These are phyloP conservation scores for Prunus mira DNA, from an alignment of 306 rosid genomes.

Conservation along the genomic window DNA sequence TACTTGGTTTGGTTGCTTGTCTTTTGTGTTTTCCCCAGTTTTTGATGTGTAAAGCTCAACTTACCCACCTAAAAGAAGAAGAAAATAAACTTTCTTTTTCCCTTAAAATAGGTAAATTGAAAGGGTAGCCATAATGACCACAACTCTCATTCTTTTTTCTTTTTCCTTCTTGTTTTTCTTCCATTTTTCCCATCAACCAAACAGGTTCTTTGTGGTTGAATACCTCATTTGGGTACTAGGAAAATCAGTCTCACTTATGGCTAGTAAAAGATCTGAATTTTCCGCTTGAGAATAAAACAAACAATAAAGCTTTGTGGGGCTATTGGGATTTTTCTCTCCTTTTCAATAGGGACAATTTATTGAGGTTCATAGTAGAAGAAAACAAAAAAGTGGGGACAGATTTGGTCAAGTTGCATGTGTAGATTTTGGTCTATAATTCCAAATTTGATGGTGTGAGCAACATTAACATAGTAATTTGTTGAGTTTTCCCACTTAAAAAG, in stretches of 20 bases:
- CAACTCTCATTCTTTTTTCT: neutral
- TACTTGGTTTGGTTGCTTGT: slow-evolving; percentile 7
- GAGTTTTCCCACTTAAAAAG: neutral
- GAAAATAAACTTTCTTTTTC: neutral
- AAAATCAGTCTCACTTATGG: neutral
- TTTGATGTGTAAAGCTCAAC: slow-evolving; percentile 11
- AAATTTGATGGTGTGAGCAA: no score
- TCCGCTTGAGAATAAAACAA: neutral
- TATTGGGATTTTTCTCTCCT: neutral
- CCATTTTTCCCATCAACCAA: slow-evolving; percentile 15
- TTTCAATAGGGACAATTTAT: neutral
- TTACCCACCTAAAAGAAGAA: slow-evolving; percentile 13
- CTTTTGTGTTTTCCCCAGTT: slow-evolving; percentile 9
- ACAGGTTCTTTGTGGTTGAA: neutral
- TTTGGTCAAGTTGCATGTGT: neutral
- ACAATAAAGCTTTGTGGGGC: neutral
- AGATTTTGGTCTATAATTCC: neutral
- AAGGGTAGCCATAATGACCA: neutral
- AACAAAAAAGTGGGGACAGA: neutral
- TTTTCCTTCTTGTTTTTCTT: neutral
- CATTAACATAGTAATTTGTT: no score
- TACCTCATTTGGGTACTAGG: slow-evolving; percentile 1
- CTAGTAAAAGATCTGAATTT: slow-evolving; percentile 11
- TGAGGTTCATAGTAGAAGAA: neutral
- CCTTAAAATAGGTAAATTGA: neutral